Conservation (phyloP, 176 grass and related monocot species). For the Alopecurus myosuroides region DNA sequence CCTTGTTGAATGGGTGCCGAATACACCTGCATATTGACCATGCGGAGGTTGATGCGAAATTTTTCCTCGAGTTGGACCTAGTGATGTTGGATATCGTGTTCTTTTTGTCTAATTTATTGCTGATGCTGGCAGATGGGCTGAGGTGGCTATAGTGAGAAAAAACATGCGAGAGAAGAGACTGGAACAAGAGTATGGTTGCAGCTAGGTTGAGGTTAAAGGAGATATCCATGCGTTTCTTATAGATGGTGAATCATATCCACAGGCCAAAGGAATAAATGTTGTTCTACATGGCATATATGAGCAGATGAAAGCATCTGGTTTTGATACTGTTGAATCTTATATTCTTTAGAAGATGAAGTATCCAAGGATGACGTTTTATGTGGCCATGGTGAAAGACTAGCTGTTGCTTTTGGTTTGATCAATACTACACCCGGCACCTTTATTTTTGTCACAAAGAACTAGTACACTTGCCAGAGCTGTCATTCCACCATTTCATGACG, state of each 20-base stretch:
- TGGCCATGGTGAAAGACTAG: slow-evolving; percentile 86
- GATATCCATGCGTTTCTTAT: slow-evolving; percentile 89
- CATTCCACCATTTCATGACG: slow-evolving; percentile 90
- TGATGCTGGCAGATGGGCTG: slow-evolving; percentile 70
- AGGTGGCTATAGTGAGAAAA: slow-evolving; percentile 71
- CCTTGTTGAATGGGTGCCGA: slow-evolving; percentile 81
- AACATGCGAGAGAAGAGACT: slow-evolving; percentile 80
- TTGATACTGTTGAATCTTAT: slow-evolving; percentile 36
- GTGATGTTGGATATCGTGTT: slow-evolving; percentile 66
- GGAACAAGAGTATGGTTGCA: slow-evolving; percentile 63
- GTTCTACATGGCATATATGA: slow-evolving; percentile 72
- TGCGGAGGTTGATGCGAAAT: slow-evolving; percentile 69
- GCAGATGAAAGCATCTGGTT: slow-evolving; percentile 53
- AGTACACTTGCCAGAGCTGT: slow-evolving; percentile 80
- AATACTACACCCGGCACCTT: slow-evolving; percentile 76
- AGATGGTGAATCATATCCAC: slow-evolving; percentile 72
- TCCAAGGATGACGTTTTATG: slow-evolving; percentile 78
- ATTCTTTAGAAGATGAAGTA: slow-evolving; percentile 44
- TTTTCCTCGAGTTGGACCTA: slow-evolving; percentile 67
- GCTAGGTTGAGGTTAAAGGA: slow-evolving; percentile 94
- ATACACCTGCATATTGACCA: slow-evolving; percentile 68
- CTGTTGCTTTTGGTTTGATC: slow-evolving; percentile 90
- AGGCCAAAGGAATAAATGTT: slow-evolving; percentile 76
- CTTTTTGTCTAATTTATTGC: slow-evolving; percentile 82
- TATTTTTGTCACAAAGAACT: slow-evolving; percentile 83